Evolutionary conservation across 208 protist species (phyloP).

Genomic region (Leishmania turanica): DNA sequence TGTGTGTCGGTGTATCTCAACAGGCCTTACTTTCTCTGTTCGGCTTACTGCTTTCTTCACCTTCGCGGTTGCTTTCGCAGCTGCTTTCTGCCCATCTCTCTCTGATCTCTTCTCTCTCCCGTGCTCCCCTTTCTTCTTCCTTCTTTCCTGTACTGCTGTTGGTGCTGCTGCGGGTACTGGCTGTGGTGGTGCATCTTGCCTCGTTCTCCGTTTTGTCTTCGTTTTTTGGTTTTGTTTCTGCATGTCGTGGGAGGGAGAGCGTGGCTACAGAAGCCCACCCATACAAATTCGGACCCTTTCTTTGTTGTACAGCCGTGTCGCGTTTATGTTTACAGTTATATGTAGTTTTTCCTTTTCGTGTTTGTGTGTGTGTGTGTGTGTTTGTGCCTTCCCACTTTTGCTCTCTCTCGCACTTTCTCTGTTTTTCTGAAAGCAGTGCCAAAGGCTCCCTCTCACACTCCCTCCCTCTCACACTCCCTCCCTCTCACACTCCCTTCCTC

Average conservation of each 20-base stretch:
- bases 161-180: not conserved
- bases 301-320: not conserved
- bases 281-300: not conserved
- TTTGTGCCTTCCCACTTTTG: too few relatives aligned
- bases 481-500: not conserved
- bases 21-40: not conserved
- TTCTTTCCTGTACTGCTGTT: not conserved
- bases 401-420: not conserved
- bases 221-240: not conserved
- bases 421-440: conserved; percentile 11
- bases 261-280: not conserved
- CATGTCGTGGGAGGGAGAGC: not conserved
- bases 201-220: not conserved
- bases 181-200: not conserved
- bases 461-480: not conserved
- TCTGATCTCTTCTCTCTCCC: not conserved
- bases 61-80: conserved; percentile 9
- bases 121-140: not conserved
- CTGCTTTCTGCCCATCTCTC: conserved; percentile 6
- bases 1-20: not conserved
- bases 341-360: not conserved
- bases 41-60: not conserved
- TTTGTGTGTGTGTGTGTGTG: too few relatives aligned
- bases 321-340: not conserved
- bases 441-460: not conserved